phyloP scores from a whole-genome alignment of 148 eudicot genomes.

The Heliosperma pusillum region DNA sequence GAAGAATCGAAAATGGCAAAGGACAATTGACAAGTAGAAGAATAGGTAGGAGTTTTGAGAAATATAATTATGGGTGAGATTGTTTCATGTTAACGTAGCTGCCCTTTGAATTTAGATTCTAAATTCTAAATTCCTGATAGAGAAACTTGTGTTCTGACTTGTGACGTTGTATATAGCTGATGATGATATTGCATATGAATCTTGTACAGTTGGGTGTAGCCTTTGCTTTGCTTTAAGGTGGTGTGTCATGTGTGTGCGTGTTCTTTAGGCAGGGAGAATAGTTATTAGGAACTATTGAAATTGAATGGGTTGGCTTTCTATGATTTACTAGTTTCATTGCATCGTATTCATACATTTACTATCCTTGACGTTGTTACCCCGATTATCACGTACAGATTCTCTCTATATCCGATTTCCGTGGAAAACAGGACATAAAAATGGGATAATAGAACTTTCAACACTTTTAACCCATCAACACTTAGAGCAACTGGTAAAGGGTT shows the following conservation, averaged over 20 bases:
- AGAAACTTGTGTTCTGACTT: constrained; percentile 1
- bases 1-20: not conserved
- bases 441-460: too few relatives aligned
- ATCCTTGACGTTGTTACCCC: too few relatives aligned
- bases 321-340: too few relatives aligned
- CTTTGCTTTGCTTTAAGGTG: constrained; percentile 5
- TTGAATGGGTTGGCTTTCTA: not conserved
- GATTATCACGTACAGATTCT: too few relatives aligned
- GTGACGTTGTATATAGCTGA: constrained; percentile 13
- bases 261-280: not conserved
- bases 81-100: not conserved
- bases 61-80: not conserved
- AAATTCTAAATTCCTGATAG: not conserved
- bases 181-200: constrained; percentile 11
- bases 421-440: too few relatives aligned
- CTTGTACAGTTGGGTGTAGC: constrained; percentile 14
- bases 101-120: not conserved
- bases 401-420: too few relatives aligned
- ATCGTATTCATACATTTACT: too few relatives aligned
- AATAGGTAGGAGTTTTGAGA: not conserved
- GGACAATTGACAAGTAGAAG: not conserved
- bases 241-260: not conserved
- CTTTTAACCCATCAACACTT: too few relatives aligned
- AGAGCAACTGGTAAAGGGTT: too few relatives aligned
- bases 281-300: not conserved